These are phyloP conservation scores for Scheffersomyces segobiensis DNA, from an alignment of 1,139 yeast species.

Conservation along the genomic window DNA sequence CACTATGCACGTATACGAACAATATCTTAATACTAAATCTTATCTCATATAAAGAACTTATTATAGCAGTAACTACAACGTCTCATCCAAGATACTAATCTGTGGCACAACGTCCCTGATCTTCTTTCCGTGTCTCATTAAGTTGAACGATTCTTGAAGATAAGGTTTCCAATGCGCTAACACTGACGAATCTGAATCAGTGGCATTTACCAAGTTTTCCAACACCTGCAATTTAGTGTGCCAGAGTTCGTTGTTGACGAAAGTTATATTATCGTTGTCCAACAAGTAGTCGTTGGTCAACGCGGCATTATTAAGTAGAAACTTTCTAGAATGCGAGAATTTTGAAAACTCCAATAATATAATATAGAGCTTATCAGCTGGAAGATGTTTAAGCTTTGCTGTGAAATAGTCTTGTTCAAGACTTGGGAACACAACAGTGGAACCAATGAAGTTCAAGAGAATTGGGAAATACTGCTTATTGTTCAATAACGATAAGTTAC, in stretches of 20 bases:
- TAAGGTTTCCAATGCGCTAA: conserved; percentile 29
- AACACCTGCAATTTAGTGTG: conserved; percentile 25
- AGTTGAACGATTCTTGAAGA: conserved; percentile 19
- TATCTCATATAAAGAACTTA: neutral
- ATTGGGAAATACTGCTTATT: conserved; percentile 26
- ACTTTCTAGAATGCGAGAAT: conserved; percentile 22
- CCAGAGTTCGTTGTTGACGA: conserved; percentile 29
- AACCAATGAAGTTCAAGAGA: conserved; percentile 28
- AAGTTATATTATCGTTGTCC: conserved; percentile 4
- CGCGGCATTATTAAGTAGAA: conserved; percentile 18
- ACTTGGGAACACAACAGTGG: conserved; percentile 17
- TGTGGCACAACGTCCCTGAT: conserved; percentile 22
- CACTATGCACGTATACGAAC: neutral
- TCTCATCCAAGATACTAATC: conserved; percentile 31
- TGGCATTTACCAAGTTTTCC: conserved; percentile 23
- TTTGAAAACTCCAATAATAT: conserved; percentile 25
- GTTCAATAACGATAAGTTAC: conserved; percentile 16
- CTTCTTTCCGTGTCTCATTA: conserved; percentile 34
- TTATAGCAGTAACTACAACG: conserved; percentile 9
- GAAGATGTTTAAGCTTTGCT: conserved; percentile 19
- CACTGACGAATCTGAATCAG: conserved; percentile 7
- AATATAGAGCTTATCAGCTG: conserved; percentile 26
- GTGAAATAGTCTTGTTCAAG: conserved; percentile 18
- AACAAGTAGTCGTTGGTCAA: conserved; percentile 16
- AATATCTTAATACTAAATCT: too few relatives aligned